These are phyloP conservation scores for Symbiodinium pilosum DNA, from an alignment of 73 alveolate genomes.

Conservation along the genomic window DNA sequence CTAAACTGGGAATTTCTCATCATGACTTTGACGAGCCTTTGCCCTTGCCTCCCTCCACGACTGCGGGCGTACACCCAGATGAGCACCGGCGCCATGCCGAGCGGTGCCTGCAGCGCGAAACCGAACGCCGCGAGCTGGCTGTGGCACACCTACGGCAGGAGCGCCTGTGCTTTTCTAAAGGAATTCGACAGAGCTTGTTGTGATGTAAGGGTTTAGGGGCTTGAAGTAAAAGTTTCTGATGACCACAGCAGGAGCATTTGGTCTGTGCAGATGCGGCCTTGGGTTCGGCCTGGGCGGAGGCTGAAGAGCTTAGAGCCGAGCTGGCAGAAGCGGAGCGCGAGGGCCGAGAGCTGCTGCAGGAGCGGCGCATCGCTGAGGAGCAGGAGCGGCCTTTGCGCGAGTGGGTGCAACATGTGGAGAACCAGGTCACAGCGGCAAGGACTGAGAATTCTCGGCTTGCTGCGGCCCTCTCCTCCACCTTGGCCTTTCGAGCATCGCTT, in stretches of 20 bases:
- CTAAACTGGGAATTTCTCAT: not conserved
- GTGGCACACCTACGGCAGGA: constrained; percentile 30
- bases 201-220: too few species aligned
- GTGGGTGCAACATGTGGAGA: constrained; percentile 62
- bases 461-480: constrained; percentile 24
- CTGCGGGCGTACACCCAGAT: not conserved
- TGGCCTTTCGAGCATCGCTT: constrained; percentile 57
- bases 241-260: too few species aligned
- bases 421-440: constrained; percentile 21
- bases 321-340: constrained; percentile 48
- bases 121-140: constrained; percentile 14
- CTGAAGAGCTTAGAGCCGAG: constrained; percentile 29
- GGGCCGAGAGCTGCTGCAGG: constrained; percentile 6
- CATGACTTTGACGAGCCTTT: constrained; percentile 57
- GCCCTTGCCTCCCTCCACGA: constrained; percentile 18
- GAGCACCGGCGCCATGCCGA: not conserved
- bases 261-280: not conserved
- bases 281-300: constrained; percentile 34
- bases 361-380: not conserved
- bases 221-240: too few species aligned
- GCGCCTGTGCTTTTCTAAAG: too few species aligned
- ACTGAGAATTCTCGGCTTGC: constrained; percentile 30
- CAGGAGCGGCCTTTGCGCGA: constrained; percentile 65
- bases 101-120: constrained; percentile 13
- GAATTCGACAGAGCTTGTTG: too few species aligned